phyloP scores from a whole-genome alignment of 2,329 filamentous ascomycete species.

The Ceratocystis eucalypticola region DNA sequence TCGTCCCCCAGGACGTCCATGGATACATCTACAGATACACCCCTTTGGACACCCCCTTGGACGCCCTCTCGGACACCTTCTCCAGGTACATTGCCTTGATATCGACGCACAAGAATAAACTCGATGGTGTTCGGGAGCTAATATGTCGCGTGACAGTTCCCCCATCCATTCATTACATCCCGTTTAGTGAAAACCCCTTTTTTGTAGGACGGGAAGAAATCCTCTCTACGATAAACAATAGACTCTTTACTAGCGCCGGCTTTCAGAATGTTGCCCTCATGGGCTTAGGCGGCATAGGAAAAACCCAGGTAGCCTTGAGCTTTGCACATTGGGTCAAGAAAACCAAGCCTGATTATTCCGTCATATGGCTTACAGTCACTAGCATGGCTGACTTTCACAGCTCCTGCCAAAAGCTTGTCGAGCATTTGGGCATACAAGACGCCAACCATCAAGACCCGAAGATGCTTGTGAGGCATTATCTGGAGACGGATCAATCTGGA shows the following conservation, averaged over 20 bases:
- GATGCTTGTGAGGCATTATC: constrained; percentile 15
- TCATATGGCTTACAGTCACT: not conserved
- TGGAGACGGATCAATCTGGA: constrained; percentile 20
- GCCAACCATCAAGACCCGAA: not conserved
- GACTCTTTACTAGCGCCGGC: not conserved
- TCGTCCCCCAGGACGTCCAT: no score
- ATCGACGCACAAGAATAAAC: no score
- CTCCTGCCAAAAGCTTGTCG: not conserved
- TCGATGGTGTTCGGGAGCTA: not conserved
- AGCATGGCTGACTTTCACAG: not conserved
- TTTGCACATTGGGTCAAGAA: not conserved
- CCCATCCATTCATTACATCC: not conserved
- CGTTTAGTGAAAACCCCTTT: not conserved
- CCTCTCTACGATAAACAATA: not conserved
- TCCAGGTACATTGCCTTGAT: no score
- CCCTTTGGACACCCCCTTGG: no score
- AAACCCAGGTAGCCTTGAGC: not conserved
- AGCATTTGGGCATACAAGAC: not conserved
- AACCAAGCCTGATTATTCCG: not conserved
- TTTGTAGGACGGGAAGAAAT: not conserved
- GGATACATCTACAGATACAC: no score
- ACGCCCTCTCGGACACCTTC: no score
- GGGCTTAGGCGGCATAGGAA: not conserved
- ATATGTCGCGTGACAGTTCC: not conserved
- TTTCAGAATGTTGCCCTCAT: not conserved